Conservation (phyloP, 1,284 basidiomycete species). For the Heterobasidion annosum region DNA sequence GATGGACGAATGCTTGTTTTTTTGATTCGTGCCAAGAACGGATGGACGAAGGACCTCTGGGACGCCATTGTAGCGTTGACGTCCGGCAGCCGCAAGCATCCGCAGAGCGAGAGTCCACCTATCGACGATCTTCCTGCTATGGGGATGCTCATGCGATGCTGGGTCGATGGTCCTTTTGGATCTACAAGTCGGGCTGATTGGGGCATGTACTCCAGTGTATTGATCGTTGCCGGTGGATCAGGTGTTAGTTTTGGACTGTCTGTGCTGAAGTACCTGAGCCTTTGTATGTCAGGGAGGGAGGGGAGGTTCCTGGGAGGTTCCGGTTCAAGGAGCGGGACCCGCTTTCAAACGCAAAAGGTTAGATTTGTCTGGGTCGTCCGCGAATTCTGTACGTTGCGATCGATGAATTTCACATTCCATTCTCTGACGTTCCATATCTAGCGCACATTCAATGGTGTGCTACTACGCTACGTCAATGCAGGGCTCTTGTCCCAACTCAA, state of each 20-base stretch:
- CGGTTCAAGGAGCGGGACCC: constrained; percentile 30
- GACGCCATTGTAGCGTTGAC: constrained; percentile 34
- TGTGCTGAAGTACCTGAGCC: constrained; percentile 64
- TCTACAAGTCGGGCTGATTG: constrained; percentile 60
- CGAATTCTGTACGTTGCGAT: constrained; percentile 56
- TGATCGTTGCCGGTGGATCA: constrained; percentile 75
- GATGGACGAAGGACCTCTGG: constrained; percentile 75
- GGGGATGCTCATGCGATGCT: constrained; percentile 56
- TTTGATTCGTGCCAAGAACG: constrained; percentile 68
- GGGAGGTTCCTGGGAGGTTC: constrained; percentile 34
- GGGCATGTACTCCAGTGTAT: constrained; percentile 52
- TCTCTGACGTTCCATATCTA: constrained; percentile 17
- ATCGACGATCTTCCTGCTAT: constrained; percentile 24
- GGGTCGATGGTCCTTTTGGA: constrained; percentile 77
- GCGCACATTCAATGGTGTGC: constrained; percentile 85
- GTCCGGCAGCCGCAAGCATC: constrained; percentile 19
- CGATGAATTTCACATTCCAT: neutral
- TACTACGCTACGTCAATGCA: constrained; percentile 57
- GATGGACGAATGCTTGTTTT: constrained; percentile 58
- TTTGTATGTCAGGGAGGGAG: constrained; percentile 49
- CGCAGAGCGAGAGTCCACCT: constrained; percentile 23
- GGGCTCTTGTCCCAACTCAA: constrained; percentile 46
- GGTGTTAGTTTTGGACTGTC: constrained; percentile 74
- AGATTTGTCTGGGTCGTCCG: constrained; percentile 82
- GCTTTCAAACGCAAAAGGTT: constrained; percentile 48